Conservation (phyloP, 192 early-diverging fungal genomes). For the Podila verticillata region DNA sequence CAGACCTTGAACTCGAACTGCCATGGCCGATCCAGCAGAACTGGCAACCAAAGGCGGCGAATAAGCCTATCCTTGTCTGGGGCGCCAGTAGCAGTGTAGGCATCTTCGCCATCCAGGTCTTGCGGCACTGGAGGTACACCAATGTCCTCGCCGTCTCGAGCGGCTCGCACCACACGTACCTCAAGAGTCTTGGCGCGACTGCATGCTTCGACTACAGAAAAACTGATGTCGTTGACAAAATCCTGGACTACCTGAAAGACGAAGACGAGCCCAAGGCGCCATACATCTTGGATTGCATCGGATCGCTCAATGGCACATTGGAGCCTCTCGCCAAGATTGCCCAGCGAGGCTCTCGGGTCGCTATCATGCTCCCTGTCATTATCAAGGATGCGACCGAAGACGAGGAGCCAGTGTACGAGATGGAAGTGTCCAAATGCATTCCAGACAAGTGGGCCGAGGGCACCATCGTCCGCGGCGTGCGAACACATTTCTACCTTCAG, state of each 20-base stretch:
- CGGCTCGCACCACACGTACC: slow-evolving; percentile 11
- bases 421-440: slow-evolving; percentile 17
- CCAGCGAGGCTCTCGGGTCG: slow-evolving; percentile 13
- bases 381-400: slow-evolving; percentile 18
- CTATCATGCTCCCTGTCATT: slow-evolving; percentile 21
- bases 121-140: slow-evolving; percentile 19
- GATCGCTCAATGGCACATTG: slow-evolving; percentile 20
- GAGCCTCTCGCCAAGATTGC: slow-evolving; percentile 19
- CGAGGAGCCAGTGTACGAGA: slow-evolving; percentile 24
- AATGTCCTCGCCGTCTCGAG: slow-evolving; percentile 14
- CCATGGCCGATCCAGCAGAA: slow-evolving; percentile 19
- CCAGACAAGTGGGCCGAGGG: slow-evolving; percentile 12
- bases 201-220: slow-evolving; percentile 21
- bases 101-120: slow-evolving; percentile 25
- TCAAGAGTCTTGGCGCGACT: slow-evolving; percentile 18
- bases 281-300: slow-evolving; percentile 19
- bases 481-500: slow-evolving; percentile 20
- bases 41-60: slow-evolving; percentile 13
- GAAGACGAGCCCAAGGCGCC: slow-evolving; percentile 11
- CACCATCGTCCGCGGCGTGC: slow-evolving; percentile 16
- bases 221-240: slow-evolving; percentile 4
- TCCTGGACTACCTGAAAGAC: slow-evolving; percentile 14
- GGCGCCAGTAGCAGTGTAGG: slow-evolving; percentile 23
- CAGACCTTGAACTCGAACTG: slow-evolving; percentile 18
- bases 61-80: slow-evolving; percentile 14